phyloP scores from a whole-genome alignment of 441 rosid genomes.

The Populus hybrid region DNA sequence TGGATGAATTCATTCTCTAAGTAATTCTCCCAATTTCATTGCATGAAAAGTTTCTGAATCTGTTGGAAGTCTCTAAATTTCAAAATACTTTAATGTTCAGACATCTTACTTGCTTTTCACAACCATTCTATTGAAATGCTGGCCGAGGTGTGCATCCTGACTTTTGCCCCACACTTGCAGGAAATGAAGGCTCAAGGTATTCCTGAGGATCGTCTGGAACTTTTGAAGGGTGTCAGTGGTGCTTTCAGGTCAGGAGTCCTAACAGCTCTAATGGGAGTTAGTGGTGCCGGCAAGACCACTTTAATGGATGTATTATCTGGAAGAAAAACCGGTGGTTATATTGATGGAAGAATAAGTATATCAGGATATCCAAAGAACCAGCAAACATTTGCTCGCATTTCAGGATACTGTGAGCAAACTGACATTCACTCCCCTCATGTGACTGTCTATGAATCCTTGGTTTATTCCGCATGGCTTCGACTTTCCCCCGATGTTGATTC shows the following conservation, averaged over 20 bases:
- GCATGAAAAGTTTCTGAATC: background rate
- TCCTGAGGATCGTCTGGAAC: constrained; percentile 43
- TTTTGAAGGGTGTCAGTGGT: constrained; percentile 64
- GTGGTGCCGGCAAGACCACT: constrained; percentile 81
- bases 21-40: background rate
- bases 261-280: constrained; percentile 67
- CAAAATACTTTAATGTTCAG: background rate
- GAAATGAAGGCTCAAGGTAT: constrained; percentile 66
- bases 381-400: constrained; percentile 66
- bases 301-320: constrained; percentile 77
- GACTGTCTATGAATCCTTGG: constrained; percentile 63
- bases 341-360: constrained; percentile 49
- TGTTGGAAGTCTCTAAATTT: background rate
- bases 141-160: background rate
- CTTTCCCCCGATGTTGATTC: constrained; percentile 50
- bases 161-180: constrained; percentile 24
- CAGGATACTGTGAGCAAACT: constrained; percentile 76
- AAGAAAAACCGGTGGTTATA: constrained; percentile 68
- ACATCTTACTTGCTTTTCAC: background rate
- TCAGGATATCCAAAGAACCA: constrained; percentile 74
- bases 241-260: constrained; percentile 73
- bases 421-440: constrained; percentile 75
- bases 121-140: background rate
- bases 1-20: background rate
- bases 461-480: constrained; percentile 72